These are phyloP conservation scores for Anthracocystis walkeri DNA, from an alignment of 1,284 basidiomycete species.

Conservation along the genomic window DNA sequence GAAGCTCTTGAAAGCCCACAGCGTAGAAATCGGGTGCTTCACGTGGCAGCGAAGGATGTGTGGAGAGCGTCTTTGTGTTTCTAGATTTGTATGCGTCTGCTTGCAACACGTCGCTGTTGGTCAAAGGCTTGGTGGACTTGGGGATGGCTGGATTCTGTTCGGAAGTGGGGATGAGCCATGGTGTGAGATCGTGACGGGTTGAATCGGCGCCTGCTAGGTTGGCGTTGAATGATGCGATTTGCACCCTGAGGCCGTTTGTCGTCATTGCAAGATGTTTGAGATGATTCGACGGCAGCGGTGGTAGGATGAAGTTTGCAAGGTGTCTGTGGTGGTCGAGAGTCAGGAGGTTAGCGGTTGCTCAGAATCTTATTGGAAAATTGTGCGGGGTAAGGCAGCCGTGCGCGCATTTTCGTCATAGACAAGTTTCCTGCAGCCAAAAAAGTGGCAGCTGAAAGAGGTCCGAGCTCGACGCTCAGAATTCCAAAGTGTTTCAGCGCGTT, in stretches of 20 bases:
- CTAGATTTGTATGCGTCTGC: constrained; percentile 40
- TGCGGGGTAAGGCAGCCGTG: constrained; percentile 6
- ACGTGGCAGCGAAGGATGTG: constrained; percentile 49
- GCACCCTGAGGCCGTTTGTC: constrained; percentile 73
- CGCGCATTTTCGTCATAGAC: background rate
- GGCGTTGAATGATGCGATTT: constrained; percentile 86
- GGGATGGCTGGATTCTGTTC: constrained; percentile 70
- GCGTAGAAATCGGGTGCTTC: constrained; percentile 79
- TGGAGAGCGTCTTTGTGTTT: constrained; percentile 41
- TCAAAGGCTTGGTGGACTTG: constrained; percentile 36
- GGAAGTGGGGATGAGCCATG: constrained; percentile 67
- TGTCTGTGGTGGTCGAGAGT: background rate
- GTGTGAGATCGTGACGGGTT: constrained; percentile 65
- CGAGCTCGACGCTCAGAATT: constrained; percentile 1
- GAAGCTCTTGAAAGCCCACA: constrained; percentile 88
- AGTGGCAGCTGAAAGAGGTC: constrained; percentile 17
- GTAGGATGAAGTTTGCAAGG: background rate
- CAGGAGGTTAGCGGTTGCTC: background rate
- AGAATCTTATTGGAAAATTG: background rate
- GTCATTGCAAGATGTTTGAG: constrained; percentile 10
- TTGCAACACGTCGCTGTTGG: constrained; percentile 27
- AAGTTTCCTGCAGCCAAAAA: background rate
- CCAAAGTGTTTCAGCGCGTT: background rate
- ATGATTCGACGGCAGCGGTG: background rate
- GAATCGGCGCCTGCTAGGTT: constrained; percentile 77